Conservation (phyloP, 805 yeast genomes). For the Yamadazyma laniorum region DNA sequence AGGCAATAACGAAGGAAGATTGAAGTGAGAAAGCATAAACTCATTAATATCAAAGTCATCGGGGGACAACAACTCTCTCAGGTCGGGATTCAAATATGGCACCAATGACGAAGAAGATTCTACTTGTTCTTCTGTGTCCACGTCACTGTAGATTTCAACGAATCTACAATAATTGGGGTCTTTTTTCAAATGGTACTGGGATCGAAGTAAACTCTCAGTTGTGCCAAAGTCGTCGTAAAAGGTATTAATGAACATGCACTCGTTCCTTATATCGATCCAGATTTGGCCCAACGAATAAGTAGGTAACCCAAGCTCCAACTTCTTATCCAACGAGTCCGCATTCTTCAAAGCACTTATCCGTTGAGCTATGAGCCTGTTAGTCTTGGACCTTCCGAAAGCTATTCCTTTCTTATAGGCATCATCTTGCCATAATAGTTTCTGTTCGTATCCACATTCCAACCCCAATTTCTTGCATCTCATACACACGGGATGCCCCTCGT, state of each 20-base stretch:
- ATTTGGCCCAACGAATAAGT: conserved; percentile 7
- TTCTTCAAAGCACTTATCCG: conserved; percentile 10
- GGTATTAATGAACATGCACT: conserved; percentile 19
- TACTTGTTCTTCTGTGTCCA: neutral
- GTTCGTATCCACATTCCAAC: conserved; percentile 18
- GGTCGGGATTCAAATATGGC: no score
- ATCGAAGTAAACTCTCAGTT: neutral
- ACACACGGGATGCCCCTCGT: conserved; percentile 32
- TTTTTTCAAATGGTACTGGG: neutral
- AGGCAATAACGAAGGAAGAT: no score
- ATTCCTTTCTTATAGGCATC: conserved; percentile 34
- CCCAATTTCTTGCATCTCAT: conserved; percentile 23
- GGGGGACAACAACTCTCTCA: no score
- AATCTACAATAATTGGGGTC: conserved; percentile 3
- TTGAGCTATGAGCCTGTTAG: conserved; percentile 10
- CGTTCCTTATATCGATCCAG: conserved; percentile 10
- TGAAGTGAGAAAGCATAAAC: no score
- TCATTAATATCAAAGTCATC: no score
- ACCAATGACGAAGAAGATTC: no score
- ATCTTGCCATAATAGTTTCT: conserved; percentile 32
- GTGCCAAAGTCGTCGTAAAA: conserved; percentile 16
- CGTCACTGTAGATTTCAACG: conserved; percentile 2
- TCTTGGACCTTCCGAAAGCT: conserved; percentile 35
- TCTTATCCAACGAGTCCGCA: conserved; percentile 1
- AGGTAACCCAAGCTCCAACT: conserved; percentile 11